Evolutionary conservation across 768 basidiomycete species (phyloP).

Genomic region (Lactarius vividus): DNA sequence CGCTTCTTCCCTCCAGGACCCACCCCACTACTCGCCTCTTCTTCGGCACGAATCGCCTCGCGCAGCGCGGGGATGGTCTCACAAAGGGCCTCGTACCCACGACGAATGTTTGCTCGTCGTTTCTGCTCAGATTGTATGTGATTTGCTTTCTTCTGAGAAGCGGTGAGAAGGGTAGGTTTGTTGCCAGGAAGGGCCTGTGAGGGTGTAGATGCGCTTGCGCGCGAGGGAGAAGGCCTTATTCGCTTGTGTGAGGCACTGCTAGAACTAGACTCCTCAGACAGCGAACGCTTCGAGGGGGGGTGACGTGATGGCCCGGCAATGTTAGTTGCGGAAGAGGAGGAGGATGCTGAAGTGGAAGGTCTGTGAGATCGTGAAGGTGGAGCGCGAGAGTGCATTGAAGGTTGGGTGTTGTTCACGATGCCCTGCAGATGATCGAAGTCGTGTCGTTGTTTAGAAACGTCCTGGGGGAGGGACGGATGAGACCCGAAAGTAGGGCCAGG

Average conservation of each 20-base stretch:
- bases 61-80: conserved; percentile 77
- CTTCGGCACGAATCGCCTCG: conserved; percentile 78
- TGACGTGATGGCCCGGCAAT: conserved; percentile 21
- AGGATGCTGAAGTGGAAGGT: conserved; percentile 24
- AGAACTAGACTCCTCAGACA: conserved; percentile 20
- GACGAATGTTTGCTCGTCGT: conserved; percentile 83
- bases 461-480: conserved; percentile 11
- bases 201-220: conserved; percentile 20
- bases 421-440: conserved; percentile 21
- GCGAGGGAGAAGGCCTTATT: conserved; percentile 18
- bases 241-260: conserved; percentile 16
- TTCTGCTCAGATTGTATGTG: conserved; percentile 96
- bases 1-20: conserved; percentile 35
- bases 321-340: conserved; percentile 18
- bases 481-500: conserved; percentile 18
- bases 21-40: conserved; percentile 48
- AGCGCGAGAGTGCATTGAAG: background rate
- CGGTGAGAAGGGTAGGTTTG: conserved; percentile 56
- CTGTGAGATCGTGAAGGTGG: conserved; percentile 8
- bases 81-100: conserved; percentile 87
- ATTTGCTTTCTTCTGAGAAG: conserved; percentile 88
- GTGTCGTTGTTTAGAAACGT: conserved; percentile 2
- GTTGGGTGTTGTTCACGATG: conserved; percentile 7
- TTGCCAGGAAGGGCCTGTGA: conserved; percentile 23
- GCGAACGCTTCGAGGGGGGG: conserved; percentile 24